A percentile compares a stretch with the other conserved stretches of the same genome.
These are phyloP conservation scores for Ramaria sp. DNA, from an alignment of 768 basidiomycete species.

Conservation along the genomic window DNA sequence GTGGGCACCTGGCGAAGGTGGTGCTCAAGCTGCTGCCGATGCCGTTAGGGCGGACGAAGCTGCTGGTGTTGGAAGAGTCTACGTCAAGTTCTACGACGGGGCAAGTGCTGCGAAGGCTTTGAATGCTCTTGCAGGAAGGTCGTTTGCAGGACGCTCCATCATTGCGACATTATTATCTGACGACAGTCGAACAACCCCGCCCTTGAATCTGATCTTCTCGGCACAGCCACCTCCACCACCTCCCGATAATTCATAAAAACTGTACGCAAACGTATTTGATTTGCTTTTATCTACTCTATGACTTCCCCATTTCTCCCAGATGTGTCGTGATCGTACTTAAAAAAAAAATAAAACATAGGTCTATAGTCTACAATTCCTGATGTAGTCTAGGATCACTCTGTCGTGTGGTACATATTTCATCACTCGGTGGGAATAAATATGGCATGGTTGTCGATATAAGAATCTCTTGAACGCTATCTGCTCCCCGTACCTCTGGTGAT, in stretches of 20 bases:
- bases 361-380: background rate
- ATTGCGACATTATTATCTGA: conserved; percentile 77
- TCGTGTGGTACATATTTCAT: background rate
- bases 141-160: conserved; percentile 78
- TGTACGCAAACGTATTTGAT: background rate
- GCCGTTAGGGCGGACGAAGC: conserved; percentile 74
- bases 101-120: conserved; percentile 60
- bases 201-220: conserved; percentile 72
- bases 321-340: background rate
- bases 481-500: background rate
- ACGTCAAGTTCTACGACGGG: conserved; percentile 71
- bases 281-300: background rate
- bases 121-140: conserved; percentile 80
- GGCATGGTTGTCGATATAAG: too few relatives aligned
- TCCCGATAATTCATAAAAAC: conserved; percentile 23
- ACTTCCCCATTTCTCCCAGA: background rate
- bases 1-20: conserved; percentile 56
- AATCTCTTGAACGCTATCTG: background rate
- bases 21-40: conserved; percentile 49
- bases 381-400: background rate
- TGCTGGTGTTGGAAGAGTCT: conserved; percentile 89
- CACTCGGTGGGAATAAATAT: background rate
- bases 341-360: background rate
- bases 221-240: conserved; percentile 77
- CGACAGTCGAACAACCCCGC: conserved; percentile 78